These are phyloP conservation scores for Kuraishia borneana DNA, from an alignment of 805 yeast genomes.

Conservation along the genomic window DNA sequence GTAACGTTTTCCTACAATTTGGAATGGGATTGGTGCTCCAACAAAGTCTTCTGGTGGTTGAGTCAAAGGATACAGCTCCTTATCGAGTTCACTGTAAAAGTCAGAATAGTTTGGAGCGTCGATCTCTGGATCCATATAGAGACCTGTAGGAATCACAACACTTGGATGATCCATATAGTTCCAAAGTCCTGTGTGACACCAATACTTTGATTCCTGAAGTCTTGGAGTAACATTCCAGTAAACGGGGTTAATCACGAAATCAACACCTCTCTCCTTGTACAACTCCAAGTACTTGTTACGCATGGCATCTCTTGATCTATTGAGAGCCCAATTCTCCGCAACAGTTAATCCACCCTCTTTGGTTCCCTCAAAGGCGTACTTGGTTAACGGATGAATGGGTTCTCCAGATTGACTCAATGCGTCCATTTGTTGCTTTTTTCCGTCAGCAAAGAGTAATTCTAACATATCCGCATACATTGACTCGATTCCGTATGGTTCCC, in stretches of 20 bases:
- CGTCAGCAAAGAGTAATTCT: slow-evolving; percentile 53
- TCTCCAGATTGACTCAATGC: slow-evolving; percentile 56
- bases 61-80: slow-evolving; percentile 24
- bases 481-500: slow-evolving; percentile 39
- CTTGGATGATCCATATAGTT: slow-evolving; percentile 58
- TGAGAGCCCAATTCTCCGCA: slow-evolving; percentile 44
- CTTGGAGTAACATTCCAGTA: slow-evolving; percentile 62
- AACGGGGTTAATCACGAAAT: slow-evolving; percentile 57
- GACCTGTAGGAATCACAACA: slow-evolving; percentile 44
- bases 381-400: slow-evolving; percentile 52
- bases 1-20: slow-evolving; percentile 29
- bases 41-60: slow-evolving; percentile 22
- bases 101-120: slow-evolving; percentile 31
- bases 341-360: slow-evolving; percentile 37
- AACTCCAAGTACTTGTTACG: slow-evolving; percentile 45
- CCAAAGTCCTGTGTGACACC: slow-evolving; percentile 66
- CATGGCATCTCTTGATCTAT: slow-evolving; percentile 42
- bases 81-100: slow-evolving; percentile 17
- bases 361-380: slow-evolving; percentile 42
- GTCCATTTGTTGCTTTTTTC: slow-evolving; percentile 44
- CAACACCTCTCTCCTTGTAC: slow-evolving; percentile 43
- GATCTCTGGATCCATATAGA: slow-evolving; percentile 36
- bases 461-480: slow-evolving; percentile 26
- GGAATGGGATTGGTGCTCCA: slow-evolving; percentile 29
- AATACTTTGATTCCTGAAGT: slow-evolving; percentile 41